phyloP scores from a whole-genome alignment of 2,329 filamentous ascomycete species.

The Pezicula neosporulosa region DNA sequence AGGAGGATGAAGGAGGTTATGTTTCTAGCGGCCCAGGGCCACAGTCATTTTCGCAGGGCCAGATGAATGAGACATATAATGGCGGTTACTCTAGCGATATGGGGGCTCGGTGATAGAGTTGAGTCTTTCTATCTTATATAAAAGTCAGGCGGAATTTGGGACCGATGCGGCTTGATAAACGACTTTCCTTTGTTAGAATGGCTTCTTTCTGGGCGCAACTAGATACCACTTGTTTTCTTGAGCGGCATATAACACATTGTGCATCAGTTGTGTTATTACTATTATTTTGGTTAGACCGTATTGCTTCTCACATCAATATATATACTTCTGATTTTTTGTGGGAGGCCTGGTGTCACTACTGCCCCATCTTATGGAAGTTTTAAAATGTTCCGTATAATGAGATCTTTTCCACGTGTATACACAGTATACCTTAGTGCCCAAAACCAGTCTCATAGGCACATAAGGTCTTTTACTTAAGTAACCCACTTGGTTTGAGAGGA shows the following conservation, averaged over 20 bases:
- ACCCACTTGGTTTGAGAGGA: too few species aligned
- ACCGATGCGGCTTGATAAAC: neutral
- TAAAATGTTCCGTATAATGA: too few species aligned
- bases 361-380: too few species aligned
- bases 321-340: too few species aligned
- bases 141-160: neutral
- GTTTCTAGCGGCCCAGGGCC: constrained; percentile 41
- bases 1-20: constrained; percentile 69
- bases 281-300: too few species aligned
- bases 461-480: too few species aligned
- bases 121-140: neutral
- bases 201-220: constrained; percentile 19
- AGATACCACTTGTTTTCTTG: constrained; percentile 25
- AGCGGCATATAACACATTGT: neutral
- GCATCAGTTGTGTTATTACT: too few species aligned
- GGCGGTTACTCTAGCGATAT: constrained; percentile 29
- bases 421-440: too few species aligned
- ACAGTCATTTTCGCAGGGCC: constrained; percentile 23
- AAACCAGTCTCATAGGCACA: too few species aligned
- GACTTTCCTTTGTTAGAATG: constrained; percentile 4
- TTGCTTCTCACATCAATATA: too few species aligned
- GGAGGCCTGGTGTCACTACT: too few species aligned
- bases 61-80: constrained; percentile 25
- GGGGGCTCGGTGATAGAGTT: constrained; percentile 17
- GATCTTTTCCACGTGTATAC: too few species aligned